A percentile compares a stretch with the other conserved stretches of the same genome.
These are phyloP conservation scores for Penicillium sumatraense DNA, from an alignment of 2,329 filamentous ascomycete genomes.

Conservation along the genomic window DNA sequence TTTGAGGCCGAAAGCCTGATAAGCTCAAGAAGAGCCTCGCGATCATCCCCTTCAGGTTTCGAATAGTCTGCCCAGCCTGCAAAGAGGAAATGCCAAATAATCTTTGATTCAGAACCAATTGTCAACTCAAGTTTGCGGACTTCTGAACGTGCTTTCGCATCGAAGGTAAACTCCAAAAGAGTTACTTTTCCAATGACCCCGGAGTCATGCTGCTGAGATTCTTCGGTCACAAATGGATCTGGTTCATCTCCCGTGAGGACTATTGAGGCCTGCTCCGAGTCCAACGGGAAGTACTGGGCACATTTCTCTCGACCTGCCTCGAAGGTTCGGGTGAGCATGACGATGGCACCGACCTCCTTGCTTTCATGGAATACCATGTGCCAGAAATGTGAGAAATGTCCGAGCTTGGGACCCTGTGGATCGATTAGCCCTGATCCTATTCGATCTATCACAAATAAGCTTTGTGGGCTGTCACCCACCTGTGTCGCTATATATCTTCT, in stretches of 20 bases:
- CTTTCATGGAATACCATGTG: conserved; percentile 90
- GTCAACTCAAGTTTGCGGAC: conserved; percentile 71
- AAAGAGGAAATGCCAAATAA: conserved; percentile 84
- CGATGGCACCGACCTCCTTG: conserved; percentile 75
- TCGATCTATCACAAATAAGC: not conserved
- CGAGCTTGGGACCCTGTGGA: conserved; percentile 72
- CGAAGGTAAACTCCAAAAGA: conserved; percentile 60
- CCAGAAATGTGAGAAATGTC: conserved; percentile 83
- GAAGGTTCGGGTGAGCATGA: conserved; percentile 91
- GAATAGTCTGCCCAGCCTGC: conserved; percentile 89
- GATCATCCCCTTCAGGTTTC: conserved; percentile 66
- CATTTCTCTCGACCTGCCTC: conserved; percentile 83
- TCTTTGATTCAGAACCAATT: conserved; percentile 59
- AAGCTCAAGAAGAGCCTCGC: conserved; percentile 55
- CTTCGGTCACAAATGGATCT: conserved; percentile 57
- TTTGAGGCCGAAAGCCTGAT: conserved; percentile 54
- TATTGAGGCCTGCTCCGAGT: conserved; percentile 56
- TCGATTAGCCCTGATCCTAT: conserved; percentile 3
- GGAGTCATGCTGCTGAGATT: conserved; percentile 66
- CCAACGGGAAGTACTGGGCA: conserved; percentile 79
- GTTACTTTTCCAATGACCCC: conserved; percentile 69
- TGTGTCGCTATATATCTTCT: conserved; percentile 87
- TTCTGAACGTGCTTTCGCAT: conserved; percentile 65
- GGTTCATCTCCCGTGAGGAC: conserved; percentile 41
- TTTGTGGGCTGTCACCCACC: conserved; percentile 40